These are phyloP conservation scores for Nicotiana otophora DNA, from an alignment of 257 asterid species.

Conservation along the genomic window DNA sequence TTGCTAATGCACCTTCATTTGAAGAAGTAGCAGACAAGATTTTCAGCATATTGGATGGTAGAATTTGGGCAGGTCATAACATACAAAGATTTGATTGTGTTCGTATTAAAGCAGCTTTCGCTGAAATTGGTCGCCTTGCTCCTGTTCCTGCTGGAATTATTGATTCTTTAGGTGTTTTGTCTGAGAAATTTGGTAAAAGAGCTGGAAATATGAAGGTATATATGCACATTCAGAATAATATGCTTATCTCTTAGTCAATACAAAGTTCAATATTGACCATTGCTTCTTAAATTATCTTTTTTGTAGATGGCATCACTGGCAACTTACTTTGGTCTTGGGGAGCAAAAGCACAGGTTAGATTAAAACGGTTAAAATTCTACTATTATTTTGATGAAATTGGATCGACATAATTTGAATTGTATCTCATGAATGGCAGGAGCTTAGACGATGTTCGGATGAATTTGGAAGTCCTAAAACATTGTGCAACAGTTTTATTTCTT, in stretches of 20 bases:
- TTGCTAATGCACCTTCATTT: conserved; percentile 62
- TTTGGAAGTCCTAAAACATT: conserved; percentile 88
- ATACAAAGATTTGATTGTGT: conserved; percentile 84
- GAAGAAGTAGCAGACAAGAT: conserved; percentile 69
- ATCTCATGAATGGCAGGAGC: conserved; percentile 45
- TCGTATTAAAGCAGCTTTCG: conserved; percentile 68
- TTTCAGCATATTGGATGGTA: conserved; percentile 67
- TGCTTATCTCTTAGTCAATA: too few relatives aligned
- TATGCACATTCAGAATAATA: not conserved
- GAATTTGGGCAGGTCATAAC: conserved; percentile 96
- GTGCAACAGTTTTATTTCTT: conserved; percentile 88
- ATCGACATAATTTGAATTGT: not conserved
- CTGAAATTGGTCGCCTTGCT: conserved; percentile 43
- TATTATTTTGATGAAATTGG: not conserved
- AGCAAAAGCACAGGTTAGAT: conserved; percentile 77
- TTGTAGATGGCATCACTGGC: conserved; percentile 92
- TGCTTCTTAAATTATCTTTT: not conserved
- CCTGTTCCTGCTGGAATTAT: conserved; percentile 69
- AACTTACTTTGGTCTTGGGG: conserved; percentile 80
- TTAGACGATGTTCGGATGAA: conserved; percentile 92
- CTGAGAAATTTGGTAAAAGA: conserved; percentile 70
- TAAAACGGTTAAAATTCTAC: not conserved
- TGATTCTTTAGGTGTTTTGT: conserved; percentile 69
- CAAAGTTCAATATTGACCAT: not conserved
- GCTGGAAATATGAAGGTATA: conserved; percentile 98